Base-by-base conservation (phyloP, 2,329 filamentous ascomycete genomes). In the Drechslerella stenobrocha region DNA sequence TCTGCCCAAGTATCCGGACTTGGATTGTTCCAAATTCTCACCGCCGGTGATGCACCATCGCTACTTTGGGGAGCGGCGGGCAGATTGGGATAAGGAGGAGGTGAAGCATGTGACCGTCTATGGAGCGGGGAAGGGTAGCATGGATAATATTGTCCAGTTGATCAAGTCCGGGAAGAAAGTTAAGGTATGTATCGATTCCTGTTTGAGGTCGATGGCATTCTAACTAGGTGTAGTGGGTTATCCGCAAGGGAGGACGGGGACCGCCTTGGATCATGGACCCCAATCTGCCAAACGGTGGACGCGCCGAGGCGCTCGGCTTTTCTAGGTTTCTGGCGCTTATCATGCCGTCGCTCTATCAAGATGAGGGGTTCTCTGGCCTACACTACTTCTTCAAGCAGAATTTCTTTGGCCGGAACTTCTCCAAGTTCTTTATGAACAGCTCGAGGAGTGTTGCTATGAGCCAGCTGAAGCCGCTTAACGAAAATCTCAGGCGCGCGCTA, bases 101-200 rank as follows among this genome's bases (percentile, higher is more conserved):
- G 53, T 74, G 20, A 72, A 78, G 42, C 75, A 75, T 1, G 78
- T 80, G 2, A 79, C 81, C 0, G 79, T 88, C 1, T 77, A 87
- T 2, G 86, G 85, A 2, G 83, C 79, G 0, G 79, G 79, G 13
- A 88, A 87, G 72, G 85, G 82, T 0, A 82, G 82, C 1, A 86
- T 81, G 78, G 85, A 87, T 73, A 81, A 81, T 1, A 83, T 82
- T 0, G 86, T 85, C 71, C 78, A 81, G 1, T 82, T 81, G 52
- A 83, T 81, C 3, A 77, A 78, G 0, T 75, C 79, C 0, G 82
- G 82, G 1, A 78, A 81, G 37, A 76, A 80, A 52, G 83, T 85
- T 6, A 79, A 82, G 45, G 63, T 67, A 56, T 23, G 46, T 6
- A 35, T 40, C 18, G 13, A 5, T 4, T n/a, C 15, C 7, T 15